Conservation (phyloP, 305 asterid species). For the Stenogyne calaminthoides region DNA sequence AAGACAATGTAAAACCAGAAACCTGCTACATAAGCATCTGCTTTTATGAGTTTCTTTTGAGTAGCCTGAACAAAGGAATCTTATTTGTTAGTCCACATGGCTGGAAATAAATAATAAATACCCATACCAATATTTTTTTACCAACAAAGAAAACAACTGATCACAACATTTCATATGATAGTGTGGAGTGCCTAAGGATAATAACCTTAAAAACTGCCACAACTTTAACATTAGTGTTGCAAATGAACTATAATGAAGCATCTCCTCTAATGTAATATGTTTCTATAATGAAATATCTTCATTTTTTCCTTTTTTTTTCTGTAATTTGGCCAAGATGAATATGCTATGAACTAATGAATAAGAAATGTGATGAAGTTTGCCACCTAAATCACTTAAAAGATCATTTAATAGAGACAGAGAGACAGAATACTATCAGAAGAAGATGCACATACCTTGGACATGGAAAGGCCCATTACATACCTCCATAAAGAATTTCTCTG, state of each 20-base stretch:
- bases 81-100: constrained; percentile 30
- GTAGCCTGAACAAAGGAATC: constrained; percentile 72
- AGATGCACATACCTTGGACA: constrained; percentile 72
- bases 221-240: background rate
- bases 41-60: constrained; percentile 78
- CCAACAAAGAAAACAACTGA: constrained; percentile 6
- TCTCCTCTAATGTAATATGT: background rate
- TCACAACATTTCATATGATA: background rate
- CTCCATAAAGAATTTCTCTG: constrained; percentile 84
- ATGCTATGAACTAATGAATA: background rate
- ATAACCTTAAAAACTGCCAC: background rate
- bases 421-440: constrained; percentile 22
- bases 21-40: constrained; percentile 99
- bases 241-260: constrained; percentile 8
- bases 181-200: background rate
- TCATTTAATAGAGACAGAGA: background rate
- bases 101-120: constrained; percentile 12
- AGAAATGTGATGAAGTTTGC: constrained; percentile 18
- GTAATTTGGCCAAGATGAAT: no score
- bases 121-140: constrained; percentile 1
- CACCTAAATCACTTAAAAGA: constrained; percentile 20
- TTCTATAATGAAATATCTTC: no score
- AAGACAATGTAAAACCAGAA: constrained; percentile 33
- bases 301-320: no score
- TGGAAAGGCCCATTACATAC: constrained; percentile 81